Evolutionary conservation across 2,329 filamentous ascomycete genomes (phyloP), one percentile per base, ranked within the genome.

Genomic region (Hymenoscyphus repandus): DNA sequence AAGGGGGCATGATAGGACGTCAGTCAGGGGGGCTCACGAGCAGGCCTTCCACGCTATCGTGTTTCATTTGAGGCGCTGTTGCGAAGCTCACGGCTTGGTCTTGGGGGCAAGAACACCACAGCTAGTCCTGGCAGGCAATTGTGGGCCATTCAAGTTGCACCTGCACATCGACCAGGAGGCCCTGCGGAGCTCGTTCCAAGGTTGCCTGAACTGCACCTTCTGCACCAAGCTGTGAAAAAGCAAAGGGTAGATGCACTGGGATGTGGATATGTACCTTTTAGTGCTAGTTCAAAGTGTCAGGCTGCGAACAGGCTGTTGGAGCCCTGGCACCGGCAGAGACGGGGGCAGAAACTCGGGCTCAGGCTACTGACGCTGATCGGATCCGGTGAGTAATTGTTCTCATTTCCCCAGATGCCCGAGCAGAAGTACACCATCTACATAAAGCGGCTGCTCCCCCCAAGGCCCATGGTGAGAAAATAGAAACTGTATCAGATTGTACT

Each of bases 41-140:
- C 60, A 63, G 55, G 62, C 51, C 56, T 57, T 52, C 62, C 62
- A 63, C 62, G 60, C 62, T 63, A 63, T 62, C 54, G 56, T 63
- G 62, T 64, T 64, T 64, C 61, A 63, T 62, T 61, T 54, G 57
- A 44, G 58, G 55, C 58, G 54, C 49, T 60, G 51, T 55, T 57
- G 53, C 58, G 50, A 57, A 46, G 31, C 40, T 43, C 40, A 42
- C 39, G 39, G 22, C 22, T 43, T 37, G 15, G 22, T 7, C 22
- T 27, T 4, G 22, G 22, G 34, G 34, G 34, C 34, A 37, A 27
- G 22, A 27, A 27, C 22, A 27, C 4, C 22, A 27, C 22, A 27
- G 22, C 22, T 27, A 7, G 22, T 27, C 22, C 22, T 27, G 22
- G 22, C 22, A 7, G 22, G 22, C 7, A 7, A 27, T 27, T 27